Conservation (phyloP, 2,329 filamentous ascomycete species). For the Alternaria sp. region DNA sequence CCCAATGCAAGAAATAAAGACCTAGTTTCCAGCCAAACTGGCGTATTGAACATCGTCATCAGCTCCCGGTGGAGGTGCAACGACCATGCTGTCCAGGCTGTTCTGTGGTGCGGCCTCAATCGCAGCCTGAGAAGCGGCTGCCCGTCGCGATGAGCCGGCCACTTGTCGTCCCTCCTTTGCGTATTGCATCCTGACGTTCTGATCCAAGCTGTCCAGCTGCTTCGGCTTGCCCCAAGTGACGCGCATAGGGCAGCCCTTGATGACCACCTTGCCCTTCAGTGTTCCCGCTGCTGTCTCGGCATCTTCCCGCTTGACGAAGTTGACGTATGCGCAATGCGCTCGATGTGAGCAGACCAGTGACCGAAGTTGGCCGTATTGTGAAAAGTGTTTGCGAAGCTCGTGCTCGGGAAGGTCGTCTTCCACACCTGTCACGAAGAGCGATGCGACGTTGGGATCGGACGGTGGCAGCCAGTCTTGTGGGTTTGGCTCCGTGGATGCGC, state of each 20-base stretch:
- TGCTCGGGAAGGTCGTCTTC: slow-evolving; percentile 96
- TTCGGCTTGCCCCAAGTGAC: slow-evolving; percentile 94
- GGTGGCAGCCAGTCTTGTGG: slow-evolving; percentile 88
- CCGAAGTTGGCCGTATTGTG: slow-evolving; percentile 85
- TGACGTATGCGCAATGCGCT: slow-evolving; percentile 96
- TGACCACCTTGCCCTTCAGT: slow-evolving; percentile 86
- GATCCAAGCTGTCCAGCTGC: slow-evolving; percentile 88
- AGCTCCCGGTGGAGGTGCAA: slow-evolving; percentile 80
- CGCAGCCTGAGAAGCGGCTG: slow-evolving; percentile 44
- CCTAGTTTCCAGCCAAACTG: slow-evolving; percentile 78
- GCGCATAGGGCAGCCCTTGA: slow-evolving; percentile 87
- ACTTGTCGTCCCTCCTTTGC: slow-evolving; percentile 72
- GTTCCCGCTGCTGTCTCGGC: slow-evolving; percentile 86
- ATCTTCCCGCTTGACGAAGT: slow-evolving; percentile 82
- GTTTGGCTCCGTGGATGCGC: slow-evolving; percentile 76
- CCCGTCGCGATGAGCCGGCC: slow-evolving; percentile 34
- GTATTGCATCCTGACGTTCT: slow-evolving; percentile 81
- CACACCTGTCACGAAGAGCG: slow-evolving; percentile 91
- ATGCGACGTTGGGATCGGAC: slow-evolving; percentile 83
- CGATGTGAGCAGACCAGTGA: slow-evolving; percentile 96
- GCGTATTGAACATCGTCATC: slow-evolving; percentile 84
- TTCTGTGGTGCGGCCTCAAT: slow-evolving; percentile 51
- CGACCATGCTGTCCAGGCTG: slow-evolving; percentile 53
- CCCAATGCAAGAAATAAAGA: slow-evolving; percentile 23
- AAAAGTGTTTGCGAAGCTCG: slow-evolving; percentile 89